Percentiles rank a stretch among this genome's conserved stretches.
Evolutionary conservation across 768 basidiomycete species (phyloP).

Genomic region (Mycena vitilis): DNA sequence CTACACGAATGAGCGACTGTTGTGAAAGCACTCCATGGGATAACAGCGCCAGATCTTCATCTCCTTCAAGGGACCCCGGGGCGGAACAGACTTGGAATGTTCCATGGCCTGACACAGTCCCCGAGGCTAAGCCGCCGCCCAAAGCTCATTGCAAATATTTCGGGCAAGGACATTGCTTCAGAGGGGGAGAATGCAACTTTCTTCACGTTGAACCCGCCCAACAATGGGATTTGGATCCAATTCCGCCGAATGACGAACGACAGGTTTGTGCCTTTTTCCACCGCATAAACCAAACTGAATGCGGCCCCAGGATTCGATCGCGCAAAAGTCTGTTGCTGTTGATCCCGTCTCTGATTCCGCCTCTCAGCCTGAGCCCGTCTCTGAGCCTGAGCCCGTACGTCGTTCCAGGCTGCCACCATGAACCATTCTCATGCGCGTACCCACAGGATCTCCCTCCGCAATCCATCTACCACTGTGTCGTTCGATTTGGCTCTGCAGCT

Average conservation of each 20-base stretch:
- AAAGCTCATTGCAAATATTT: conserved; percentile 21
- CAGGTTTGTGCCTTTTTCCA: conserved; percentile 7
- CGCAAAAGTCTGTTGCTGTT: not conserved
- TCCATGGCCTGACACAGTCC: conserved; percentile 22
- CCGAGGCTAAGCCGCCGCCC: not conserved
- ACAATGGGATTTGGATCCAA: not conserved
- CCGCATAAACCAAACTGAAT: not conserved
- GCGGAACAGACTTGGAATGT: conserved; percentile 17
- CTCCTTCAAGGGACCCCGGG: not conserved
- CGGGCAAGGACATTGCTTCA: conserved; percentile 27
- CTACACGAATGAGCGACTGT: not conserved
- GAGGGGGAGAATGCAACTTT: conserved; percentile 15
- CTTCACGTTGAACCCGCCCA: conserved; percentile 9
- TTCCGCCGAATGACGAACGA: not conserved
- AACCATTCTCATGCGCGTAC: not conserved
- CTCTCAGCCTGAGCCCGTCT: conserved; percentile 12
- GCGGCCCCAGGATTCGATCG: not conserved
- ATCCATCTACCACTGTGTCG: conserved; percentile 18
- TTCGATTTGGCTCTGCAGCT: conserved; percentile 22
- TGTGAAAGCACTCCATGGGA: not conserved
- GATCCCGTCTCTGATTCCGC: not conserved
- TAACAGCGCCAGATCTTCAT: not conserved
- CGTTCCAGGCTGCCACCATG: not conserved
- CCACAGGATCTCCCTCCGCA: conserved; percentile 16
- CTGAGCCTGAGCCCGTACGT: conserved; percentile 19